Conservation (phyloP, 2,329 filamentous ascomycete genomes). For the Acarospora socialis region DNA sequence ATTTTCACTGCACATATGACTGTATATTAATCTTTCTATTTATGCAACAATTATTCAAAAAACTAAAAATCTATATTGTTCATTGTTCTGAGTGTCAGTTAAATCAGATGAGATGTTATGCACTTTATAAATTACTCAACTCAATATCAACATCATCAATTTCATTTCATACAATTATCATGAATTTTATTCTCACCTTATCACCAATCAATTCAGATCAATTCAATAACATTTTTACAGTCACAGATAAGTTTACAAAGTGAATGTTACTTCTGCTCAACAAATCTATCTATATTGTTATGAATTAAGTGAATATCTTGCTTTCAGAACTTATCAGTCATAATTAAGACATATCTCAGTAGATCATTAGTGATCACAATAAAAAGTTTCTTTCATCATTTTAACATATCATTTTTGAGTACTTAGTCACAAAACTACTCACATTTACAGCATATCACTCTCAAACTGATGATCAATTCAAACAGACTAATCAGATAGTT, state of each 20-base stretch:
- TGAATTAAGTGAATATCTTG: not conserved
- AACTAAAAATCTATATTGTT: no score
- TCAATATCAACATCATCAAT: constrained; percentile 1
- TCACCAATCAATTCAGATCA: not conserved
- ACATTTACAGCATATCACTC: constrained; percentile 1
- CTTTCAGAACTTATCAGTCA: not conserved
- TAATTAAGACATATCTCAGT: constrained; percentile 1
- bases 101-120: not conserved
- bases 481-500: not conserved
- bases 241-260: constrained; percentile 7
- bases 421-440: not conserved
- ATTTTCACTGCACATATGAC: no score
- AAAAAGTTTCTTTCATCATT: constrained; percentile 2
- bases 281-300: not conserved
- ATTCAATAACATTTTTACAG: not conserved
- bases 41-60: no score
- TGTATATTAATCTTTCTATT: no score
- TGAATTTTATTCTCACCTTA: constrained; percentile 7
- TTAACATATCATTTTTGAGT: not conserved
- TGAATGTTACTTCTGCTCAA: not conserved
- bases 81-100: constrained; percentile 5
- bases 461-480: not conserved
- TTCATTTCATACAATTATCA: constrained; percentile 3
- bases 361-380: constrained; percentile 2
- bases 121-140: constrained; percentile 1